These are phyloP conservation scores for Syzygium grande DNA, from an alignment of 345 rosid species.

Conservation along the genomic window DNA sequence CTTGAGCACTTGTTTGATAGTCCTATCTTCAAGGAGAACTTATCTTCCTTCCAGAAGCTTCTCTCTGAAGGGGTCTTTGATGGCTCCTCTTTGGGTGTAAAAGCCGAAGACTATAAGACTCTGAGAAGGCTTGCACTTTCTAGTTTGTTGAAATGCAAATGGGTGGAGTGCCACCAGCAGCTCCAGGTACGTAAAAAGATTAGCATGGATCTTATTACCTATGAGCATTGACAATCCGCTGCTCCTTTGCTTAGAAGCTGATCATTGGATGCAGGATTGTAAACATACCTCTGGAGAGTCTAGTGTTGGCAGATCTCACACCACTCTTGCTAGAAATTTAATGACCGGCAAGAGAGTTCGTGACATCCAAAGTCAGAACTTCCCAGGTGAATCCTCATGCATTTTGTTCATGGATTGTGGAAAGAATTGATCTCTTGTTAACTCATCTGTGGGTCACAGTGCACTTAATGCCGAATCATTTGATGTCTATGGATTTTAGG, in stretches of 20 bases:
- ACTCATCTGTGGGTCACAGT: background rate
- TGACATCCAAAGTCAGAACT: conserved; percentile 38
- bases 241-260: background rate
- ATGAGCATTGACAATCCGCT: background rate
- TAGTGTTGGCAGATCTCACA: background rate
- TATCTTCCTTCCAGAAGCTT: conserved; percentile 59
- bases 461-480: background rate
- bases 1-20: conserved; percentile 66
- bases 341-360: conserved; percentile 36
- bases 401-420: background rate
- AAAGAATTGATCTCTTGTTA: background rate
- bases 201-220: background rate
- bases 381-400: conserved; percentile 44
- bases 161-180: conserved; percentile 52
- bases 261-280: conserved; percentile 34
- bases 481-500: background rate
- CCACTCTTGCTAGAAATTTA: conserved; percentile 30
- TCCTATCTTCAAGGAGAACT: conserved; percentile 80
- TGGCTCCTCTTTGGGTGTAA: conserved; percentile 38
- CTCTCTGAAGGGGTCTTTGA: conserved; percentile 74
- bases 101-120: conserved; percentile 50
- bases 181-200: conserved; percentile 42
- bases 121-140: conserved; percentile 57
- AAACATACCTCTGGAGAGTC: conserved; percentile 19
- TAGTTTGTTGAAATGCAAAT: conserved; percentile 44